phyloP scores from a whole-genome alignment of 2,329 filamentous ascomycete species.

The Didymella keratinophila region DNA sequence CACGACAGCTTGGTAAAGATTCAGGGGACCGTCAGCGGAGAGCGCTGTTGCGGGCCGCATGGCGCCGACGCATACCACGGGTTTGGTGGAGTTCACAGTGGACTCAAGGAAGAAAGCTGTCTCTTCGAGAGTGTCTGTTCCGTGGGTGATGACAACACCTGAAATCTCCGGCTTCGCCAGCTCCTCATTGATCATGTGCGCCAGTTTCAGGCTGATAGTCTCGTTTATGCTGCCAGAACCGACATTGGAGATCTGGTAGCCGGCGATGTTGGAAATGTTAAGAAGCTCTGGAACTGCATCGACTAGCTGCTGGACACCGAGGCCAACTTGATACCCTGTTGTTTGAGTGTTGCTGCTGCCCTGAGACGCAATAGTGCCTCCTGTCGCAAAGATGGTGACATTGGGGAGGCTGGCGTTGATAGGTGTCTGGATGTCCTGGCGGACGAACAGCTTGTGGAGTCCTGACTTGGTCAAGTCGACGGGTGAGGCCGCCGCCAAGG shows the following conservation, averaged over 20 bases:
- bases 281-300: constrained; percentile 63
- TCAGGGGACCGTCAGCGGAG: constrained; percentile 69
- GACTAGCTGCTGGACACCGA: constrained; percentile 62
- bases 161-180: constrained; percentile 54
- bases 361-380: constrained; percentile 67
- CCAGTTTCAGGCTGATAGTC: constrained; percentile 58
- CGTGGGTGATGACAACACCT: constrained; percentile 68
- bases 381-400: constrained; percentile 65
- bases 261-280: constrained; percentile 63
- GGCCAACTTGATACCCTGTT: constrained; percentile 62
- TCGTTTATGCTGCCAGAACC: constrained; percentile 54
- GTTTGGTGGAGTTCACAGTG: constrained; percentile 65
- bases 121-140: constrained; percentile 71
- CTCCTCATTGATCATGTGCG: constrained; percentile 59
- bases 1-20: constrained; percentile 67
- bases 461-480: constrained; percentile 27
- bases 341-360: constrained; percentile 58
- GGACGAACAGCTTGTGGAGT: constrained; percentile 34
- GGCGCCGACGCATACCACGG: constrained; percentile 66
- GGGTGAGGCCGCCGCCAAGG: constrained; percentile 33
- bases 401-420: constrained; percentile 61
- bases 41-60: constrained; percentile 70
- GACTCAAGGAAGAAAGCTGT: constrained; percentile 69
- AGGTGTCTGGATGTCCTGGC: constrained; percentile 44
- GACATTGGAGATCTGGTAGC: constrained; percentile 55